These are phyloP conservation scores for Davidsoniella eucalypti DNA, from an alignment of 2,329 filamentous ascomycete genomes.

Conservation along the genomic window DNA sequence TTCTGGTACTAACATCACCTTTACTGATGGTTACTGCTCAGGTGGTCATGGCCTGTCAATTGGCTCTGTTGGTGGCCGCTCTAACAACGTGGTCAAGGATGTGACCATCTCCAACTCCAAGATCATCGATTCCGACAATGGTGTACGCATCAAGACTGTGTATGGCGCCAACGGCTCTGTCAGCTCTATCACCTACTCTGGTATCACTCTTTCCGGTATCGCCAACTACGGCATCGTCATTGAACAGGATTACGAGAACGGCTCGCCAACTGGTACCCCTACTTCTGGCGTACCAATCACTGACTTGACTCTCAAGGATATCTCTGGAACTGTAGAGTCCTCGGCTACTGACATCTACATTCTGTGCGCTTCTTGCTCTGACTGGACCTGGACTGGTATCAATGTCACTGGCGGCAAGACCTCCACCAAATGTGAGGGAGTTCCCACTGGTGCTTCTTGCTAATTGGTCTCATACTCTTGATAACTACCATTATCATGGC, in stretches of 20 bases:
- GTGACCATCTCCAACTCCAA: conserved; percentile 33
- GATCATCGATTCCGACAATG: conserved; percentile 36
- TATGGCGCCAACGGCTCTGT: conserved; percentile 28
- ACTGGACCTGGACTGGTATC: conserved; percentile 36
- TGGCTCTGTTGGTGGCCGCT: conserved; percentile 29
- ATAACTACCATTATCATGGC: neutral
- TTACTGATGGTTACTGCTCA: conserved; percentile 27
- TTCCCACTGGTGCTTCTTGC: conserved; percentile 15
- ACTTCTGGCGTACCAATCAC: conserved; percentile 38
- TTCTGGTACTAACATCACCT: conserved; percentile 32
- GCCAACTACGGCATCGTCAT: conserved; percentile 25
- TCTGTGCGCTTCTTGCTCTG: conserved; percentile 32
- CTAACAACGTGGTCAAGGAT: conserved; percentile 34
- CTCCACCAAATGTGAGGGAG: conserved; percentile 17
- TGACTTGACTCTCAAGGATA: conserved; percentile 26
- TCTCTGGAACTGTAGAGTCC: conserved; percentile 27
- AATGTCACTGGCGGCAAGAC: conserved; percentile 34
- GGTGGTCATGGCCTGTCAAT: conserved; percentile 29
- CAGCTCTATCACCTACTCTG: conserved; percentile 26
- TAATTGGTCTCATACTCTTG: neutral
- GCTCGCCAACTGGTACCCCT: conserved; percentile 27
- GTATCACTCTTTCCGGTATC: conserved; percentile 27
- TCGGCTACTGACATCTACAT: conserved; percentile 31
- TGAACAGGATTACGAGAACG: conserved; percentile 32
- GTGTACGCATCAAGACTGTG: conserved; percentile 34